These are phyloP conservation scores for Aureobasidium sp. DNA, from an alignment of 2,329 filamentous ascomycete species.

Conservation along the genomic window DNA sequence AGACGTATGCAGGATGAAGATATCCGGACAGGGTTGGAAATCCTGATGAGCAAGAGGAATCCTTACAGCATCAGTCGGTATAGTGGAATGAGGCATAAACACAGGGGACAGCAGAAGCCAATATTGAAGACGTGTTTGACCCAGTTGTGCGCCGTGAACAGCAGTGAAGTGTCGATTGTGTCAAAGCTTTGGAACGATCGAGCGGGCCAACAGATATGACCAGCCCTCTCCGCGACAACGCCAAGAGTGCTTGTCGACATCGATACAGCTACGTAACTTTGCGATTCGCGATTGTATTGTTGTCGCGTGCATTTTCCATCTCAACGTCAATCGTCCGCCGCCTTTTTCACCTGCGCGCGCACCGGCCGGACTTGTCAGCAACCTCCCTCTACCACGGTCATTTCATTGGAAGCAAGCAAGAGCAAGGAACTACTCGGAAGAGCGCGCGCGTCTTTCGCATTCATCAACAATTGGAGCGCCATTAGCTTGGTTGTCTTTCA, in stretches of 20 bases:
- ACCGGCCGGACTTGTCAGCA: neutral
- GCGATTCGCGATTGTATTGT: neutral
- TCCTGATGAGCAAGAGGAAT: no score
- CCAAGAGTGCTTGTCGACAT: neutral
- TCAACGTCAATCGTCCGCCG: neutral
- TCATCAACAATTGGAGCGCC: neutral
- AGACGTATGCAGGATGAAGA: neutral
- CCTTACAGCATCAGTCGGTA: neutral
- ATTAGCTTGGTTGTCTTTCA: conserved; percentile 13
- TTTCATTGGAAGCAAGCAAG: neutral
- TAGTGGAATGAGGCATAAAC: neutral
- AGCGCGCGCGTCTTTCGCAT: conserved; percentile 1
- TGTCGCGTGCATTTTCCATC: conserved; percentile 11
- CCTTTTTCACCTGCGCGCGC: conserved; percentile 1
- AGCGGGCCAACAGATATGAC: conserved; percentile 3
- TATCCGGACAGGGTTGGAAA: neutral
- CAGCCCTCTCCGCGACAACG: neutral
- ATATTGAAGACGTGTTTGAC: neutral
- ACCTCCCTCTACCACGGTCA: neutral
- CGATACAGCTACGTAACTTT: conserved; percentile 9
- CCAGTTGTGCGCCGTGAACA: neutral
- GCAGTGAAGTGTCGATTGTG: neutral
- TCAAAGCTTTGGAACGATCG: neutral
- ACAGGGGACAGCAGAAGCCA: neutral
- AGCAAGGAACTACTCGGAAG: neutral